These are phyloP conservation scores for Trifolium fragiferum DNA, from an alignment of 306 rosid species.

Conservation along the genomic window DNA sequence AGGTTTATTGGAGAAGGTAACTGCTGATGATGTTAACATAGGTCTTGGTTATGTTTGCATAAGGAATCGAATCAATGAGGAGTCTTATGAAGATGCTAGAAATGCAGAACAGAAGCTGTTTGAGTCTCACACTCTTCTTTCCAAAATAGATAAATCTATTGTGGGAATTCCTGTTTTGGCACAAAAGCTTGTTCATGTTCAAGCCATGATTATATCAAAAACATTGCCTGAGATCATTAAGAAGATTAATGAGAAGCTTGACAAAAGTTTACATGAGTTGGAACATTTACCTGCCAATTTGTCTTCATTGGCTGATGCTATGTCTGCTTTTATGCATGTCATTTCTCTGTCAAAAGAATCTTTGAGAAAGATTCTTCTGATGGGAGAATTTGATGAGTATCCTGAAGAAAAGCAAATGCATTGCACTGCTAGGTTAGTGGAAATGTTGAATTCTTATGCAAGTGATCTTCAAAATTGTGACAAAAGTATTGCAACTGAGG, in stretches of 20 bases:
- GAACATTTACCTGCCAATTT: slow-evolving; percentile 38
- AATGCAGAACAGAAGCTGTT: slow-evolving; percentile 45
- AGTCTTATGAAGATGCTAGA: slow-evolving; percentile 57
- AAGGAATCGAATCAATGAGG: slow-evolving; percentile 46
- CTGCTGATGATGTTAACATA: slow-evolving; percentile 62
- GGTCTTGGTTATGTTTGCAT: slow-evolving; percentile 48
- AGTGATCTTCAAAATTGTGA: background rate
- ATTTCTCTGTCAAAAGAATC: slow-evolving; percentile 49
- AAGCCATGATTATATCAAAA: slow-evolving; percentile 46
- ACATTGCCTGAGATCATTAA: slow-evolving; percentile 53
- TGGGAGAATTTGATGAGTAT: slow-evolving; percentile 53
- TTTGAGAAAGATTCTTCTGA: slow-evolving; percentile 42
- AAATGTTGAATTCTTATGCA: slow-evolving; percentile 22
- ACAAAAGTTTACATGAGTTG: slow-evolving; percentile 32
- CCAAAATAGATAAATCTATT: slow-evolving; percentile 51
- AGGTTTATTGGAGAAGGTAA: slow-evolving; percentile 59
- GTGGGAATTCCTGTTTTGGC: slow-evolving; percentile 61
- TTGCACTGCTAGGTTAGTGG: slow-evolving; percentile 46
- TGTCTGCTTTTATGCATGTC: slow-evolving; percentile 45
- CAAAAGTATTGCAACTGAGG: background rate
- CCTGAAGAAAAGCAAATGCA: background rate
- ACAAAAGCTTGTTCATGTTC: slow-evolving; percentile 54
- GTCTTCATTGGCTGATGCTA: slow-evolving; percentile 46
- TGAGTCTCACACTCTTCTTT: slow-evolving; percentile 45
- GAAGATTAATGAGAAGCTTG: slow-evolving; percentile 50